phyloP scores from a whole-genome alignment of 2,329 filamentous ascomycete species.

The Monosporascus sp. region DNA sequence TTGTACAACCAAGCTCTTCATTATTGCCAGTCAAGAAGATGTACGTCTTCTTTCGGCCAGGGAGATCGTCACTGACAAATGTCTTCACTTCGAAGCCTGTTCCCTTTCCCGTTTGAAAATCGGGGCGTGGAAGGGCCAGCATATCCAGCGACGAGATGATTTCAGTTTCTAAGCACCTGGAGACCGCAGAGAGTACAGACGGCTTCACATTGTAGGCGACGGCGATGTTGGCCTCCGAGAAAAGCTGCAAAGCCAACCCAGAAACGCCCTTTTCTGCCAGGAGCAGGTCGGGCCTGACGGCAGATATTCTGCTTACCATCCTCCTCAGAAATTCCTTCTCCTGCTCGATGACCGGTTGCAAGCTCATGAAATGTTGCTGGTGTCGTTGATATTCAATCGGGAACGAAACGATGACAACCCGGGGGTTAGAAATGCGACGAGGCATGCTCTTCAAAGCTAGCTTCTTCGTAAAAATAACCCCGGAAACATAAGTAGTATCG shows the following conservation, averaged over 20 bases:
- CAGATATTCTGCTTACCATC: slow-evolving; percentile 85
- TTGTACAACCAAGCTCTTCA: slow-evolving; percentile 88
- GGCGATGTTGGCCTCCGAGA: slow-evolving; percentile 83
- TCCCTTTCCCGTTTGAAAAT: slow-evolving; percentile 72
- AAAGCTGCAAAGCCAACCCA: slow-evolving; percentile 80
- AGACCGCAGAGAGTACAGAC: slow-evolving; percentile 91
- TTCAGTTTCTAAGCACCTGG: slow-evolving; percentile 83
- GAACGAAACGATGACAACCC: slow-evolving; percentile 90
- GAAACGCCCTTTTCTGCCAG: slow-evolving; percentile 93
- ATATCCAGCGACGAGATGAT: slow-evolving; percentile 96
- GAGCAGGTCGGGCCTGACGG: slow-evolving; percentile 76
- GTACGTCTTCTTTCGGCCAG: slow-evolving; percentile 83
- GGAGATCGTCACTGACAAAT: slow-evolving; percentile 72
- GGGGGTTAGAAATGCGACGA: slow-evolving; percentile 73
- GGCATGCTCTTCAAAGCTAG: slow-evolving; percentile 95
- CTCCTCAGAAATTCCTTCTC: slow-evolving; percentile 91
- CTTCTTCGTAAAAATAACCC: slow-evolving; percentile 96
- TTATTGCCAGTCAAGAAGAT: slow-evolving; percentile 90
- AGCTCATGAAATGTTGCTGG: slow-evolving; percentile 92
- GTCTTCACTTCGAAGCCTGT: slow-evolving; percentile 93
- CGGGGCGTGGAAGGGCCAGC: slow-evolving; percentile 62
- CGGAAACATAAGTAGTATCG: slow-evolving; percentile 94
- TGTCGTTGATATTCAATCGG: slow-evolving; percentile 94
- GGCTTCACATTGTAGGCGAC: slow-evolving; percentile 96
- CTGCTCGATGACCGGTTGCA: slow-evolving; percentile 94